Conservation (phyloP, 805 yeast genomes). For the Ogataea pignaliae region DNA sequence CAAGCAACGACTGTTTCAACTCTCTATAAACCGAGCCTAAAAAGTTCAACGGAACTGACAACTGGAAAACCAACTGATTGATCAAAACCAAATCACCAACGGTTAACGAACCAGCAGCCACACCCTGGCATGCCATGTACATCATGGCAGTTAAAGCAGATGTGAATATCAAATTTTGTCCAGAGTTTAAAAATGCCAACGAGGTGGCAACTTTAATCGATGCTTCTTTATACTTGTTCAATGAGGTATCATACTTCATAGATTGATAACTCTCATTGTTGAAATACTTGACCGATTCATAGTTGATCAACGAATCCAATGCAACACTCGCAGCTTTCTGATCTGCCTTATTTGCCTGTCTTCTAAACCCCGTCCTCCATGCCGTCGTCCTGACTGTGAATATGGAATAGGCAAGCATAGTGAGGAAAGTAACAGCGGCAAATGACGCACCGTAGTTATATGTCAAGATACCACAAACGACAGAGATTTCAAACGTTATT, state of each 20-base stretch:
- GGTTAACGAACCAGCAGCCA: conserved; percentile 72
- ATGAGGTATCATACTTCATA: conserved; percentile 69
- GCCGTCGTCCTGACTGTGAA: conserved; percentile 92
- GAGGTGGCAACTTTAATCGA: conserved; percentile 82
- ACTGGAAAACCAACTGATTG: conserved; percentile 93
- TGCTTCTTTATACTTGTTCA: conserved; percentile 68
- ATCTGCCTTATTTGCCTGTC: conserved; percentile 88
- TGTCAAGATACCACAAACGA: conserved; percentile 90
- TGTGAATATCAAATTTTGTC: conserved; percentile 78
- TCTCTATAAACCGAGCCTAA: conserved; percentile 95
- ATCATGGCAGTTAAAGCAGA: conserved; percentile 92
- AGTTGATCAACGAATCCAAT: conserved; percentile 87
- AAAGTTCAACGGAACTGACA: conserved; percentile 91
- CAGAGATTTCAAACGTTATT: conserved; percentile 82
- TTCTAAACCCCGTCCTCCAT: conserved; percentile 91
- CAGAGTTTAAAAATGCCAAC: conserved; percentile 70
- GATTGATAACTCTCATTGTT: conserved; percentile 84
- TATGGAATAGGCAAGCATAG: conserved; percentile 83
- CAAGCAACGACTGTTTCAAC: conserved; percentile 84
- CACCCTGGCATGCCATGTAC: conserved; percentile 97
- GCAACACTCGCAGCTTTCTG: conserved; percentile 95
- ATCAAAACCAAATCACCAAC: conserved; percentile 95
- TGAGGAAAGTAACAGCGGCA: conserved; percentile 82
- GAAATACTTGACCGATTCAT: conserved; percentile 91
- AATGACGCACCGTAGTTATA: conserved; percentile 86